Percentiles rank a stretch among this genome's conserved stretches.
These are phyloP conservation scores for Clarireedia hainanense DNA, from an alignment of 2,329 filamentous ascomycete genomes.

Conservation along the genomic window DNA sequence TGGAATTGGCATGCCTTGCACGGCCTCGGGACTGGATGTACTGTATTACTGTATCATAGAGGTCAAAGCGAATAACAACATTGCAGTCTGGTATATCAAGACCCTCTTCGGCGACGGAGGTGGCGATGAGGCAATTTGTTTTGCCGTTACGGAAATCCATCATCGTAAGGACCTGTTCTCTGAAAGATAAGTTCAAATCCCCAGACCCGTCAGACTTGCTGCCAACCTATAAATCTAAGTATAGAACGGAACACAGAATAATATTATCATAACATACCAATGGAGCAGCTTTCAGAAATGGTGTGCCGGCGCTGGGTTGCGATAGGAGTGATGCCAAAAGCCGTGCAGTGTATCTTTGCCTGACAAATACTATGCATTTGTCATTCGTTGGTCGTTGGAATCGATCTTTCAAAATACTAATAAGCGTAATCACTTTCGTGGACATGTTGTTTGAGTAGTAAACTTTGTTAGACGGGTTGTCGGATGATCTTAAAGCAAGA, in stretches of 20 bases:
- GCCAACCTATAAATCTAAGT: constrained; percentile 32
- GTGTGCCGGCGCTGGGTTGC: constrained; percentile 44
- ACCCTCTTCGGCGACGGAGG: constrained; percentile 60
- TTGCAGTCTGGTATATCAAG: constrained; percentile 63
- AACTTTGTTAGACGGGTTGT: background rate
- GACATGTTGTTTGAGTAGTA: constrained; percentile 43
- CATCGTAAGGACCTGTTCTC: constrained; percentile 67
- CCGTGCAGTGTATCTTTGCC: constrained; percentile 68
- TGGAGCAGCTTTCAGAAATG: constrained; percentile 50
- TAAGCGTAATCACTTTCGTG: constrained; percentile 61
- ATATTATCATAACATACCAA: constrained; percentile 43
- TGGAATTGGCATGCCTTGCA: constrained; percentile 69
- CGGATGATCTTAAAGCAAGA: constrained; percentile 12
- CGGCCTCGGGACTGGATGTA: constrained; percentile 91
- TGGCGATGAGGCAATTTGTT: constrained; percentile 58
- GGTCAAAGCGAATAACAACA: constrained; percentile 67
- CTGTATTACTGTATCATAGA: constrained; percentile 84
- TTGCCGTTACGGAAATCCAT: constrained; percentile 52
- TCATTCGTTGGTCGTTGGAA: constrained; percentile 51
- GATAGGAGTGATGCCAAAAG: constrained; percentile 62
- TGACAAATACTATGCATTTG: constrained; percentile 83
- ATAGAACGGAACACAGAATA: background rate
- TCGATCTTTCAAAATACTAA: constrained; percentile 50
- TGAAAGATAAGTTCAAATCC: constrained; percentile 54
- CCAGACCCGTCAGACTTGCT: constrained; percentile 41